Evolutionary conservation across 495 filamentous ascomycete species (phyloP), one percentile per base, ranked within the genome.

Genomic region (Achaetomiella virescens): DNA sequence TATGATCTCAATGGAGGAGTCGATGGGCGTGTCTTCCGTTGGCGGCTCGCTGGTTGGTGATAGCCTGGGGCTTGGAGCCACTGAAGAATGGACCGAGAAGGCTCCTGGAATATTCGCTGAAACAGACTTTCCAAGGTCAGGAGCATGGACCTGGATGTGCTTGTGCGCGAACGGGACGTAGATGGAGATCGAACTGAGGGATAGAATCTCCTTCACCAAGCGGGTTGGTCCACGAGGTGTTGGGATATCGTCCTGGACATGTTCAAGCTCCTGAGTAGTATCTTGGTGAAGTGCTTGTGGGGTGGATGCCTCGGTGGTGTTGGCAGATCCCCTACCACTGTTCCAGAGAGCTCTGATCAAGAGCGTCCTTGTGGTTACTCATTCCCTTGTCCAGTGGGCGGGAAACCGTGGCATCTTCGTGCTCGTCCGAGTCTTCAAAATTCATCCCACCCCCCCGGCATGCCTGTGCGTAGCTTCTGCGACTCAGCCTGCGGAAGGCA

Each of bases 401-500:
- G 35, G 27, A 31, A 2, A n/a, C 8, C 17, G 43, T 10, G 9
- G 40, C 15, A 14, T 38, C 25, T 25, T 41, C 40, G 12, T 52
- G 12, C 5, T 55, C 24, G 0, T 55, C 48, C 14, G 56, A 18
- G 22, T 58, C 36, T 6, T 60, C 59, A 29, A 58, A n/a, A 70
- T 6, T 70, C 77, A 59, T 79, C 80, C 84, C 83, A 87, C 33
- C 69, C 76, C 6, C 83, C 84, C 12, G 84, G 84, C 70, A 86
- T 84, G 3, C 59, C 58, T 35, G 69, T 71, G 67, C 70, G 64
- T 64, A 77, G 31, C 70, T 75, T 63, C 46, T 60, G 62, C 2
- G 70, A 69, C 14, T 57, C 59, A 15, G 68, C 62, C 38, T 77
- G 55, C 6, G 76, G 40, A 80, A 76, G 3, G 79, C 78, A 52